These are phyloP conservation scores for Lentinus brumalis DNA, from an alignment of 768 basidiomycete species.

Conservation along the genomic window DNA sequence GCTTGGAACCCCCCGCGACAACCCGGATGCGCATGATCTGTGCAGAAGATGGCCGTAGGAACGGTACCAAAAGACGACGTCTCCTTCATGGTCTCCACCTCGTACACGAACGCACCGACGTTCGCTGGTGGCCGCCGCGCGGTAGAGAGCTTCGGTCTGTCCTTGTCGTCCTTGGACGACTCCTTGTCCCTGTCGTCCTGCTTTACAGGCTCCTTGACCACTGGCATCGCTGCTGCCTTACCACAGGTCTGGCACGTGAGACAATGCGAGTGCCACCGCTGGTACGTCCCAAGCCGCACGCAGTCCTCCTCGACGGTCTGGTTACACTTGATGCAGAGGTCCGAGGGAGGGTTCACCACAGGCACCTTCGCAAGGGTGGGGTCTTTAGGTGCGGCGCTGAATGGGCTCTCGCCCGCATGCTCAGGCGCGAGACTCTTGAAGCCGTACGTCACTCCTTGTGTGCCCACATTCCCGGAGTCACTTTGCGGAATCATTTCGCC, in stretches of 20 bases:
- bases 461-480: slow-evolving; percentile 62
- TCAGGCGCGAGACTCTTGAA: slow-evolving; percentile 91
- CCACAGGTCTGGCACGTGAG: slow-evolving; percentile 84
- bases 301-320: slow-evolving; percentile 97
- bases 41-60: slow-evolving; percentile 75
- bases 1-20: slow-evolving; percentile 83
- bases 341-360: slow-evolving; percentile 76
- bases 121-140: slow-evolving; percentile 79
- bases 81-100: slow-evolving; percentile 67
- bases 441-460: slow-evolving; percentile 87
- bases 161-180: slow-evolving; percentile 43
- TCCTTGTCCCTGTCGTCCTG: slow-evolving; percentile 42
- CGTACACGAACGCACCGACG: slow-evolving; percentile 77
- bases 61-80: slow-evolving; percentile 71
- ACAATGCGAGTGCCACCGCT: slow-evolving; percentile 95
- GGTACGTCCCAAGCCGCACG: slow-evolving; percentile 91
- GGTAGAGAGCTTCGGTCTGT: slow-evolving; percentile 57
- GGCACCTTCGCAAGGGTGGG: slow-evolving; percentile 52
- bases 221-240: slow-evolving; percentile 66
- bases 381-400: slow-evolving; percentile 49
- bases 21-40: slow-evolving; percentile 67
- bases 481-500: slow-evolving; percentile 52
- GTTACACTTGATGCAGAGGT: slow-evolving; percentile 88
- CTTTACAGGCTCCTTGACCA: slow-evolving; percentile 50
- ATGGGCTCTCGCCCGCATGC: slow-evolving; percentile 87